phyloP scores from a whole-genome alignment of 208 protist species.

The Acanthamoeba triangularis region DNA sequence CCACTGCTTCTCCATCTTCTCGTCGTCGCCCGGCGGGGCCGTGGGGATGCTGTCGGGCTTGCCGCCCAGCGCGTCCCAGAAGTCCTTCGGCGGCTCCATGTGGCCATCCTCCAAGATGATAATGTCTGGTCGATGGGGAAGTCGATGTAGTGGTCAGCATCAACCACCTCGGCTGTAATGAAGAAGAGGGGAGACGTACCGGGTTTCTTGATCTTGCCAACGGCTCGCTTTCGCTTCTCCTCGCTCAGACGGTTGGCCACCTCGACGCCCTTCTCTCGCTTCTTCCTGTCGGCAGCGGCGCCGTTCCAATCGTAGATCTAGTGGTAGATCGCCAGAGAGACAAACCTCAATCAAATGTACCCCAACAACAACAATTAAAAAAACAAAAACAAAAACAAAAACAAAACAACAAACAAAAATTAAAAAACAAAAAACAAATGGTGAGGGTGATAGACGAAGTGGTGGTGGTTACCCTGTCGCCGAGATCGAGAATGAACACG shows the following conservation, averaged over 20 bases:
- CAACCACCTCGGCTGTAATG: too few relatives aligned
- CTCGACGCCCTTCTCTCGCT: constrained; percentile 52
- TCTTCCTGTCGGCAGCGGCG: constrained; percentile 6
- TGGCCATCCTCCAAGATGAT: constrained; percentile 67
- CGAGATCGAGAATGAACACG: constrained; percentile 70
- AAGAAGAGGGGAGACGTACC: neutral
- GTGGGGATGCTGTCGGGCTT: constrained; percentile 37
- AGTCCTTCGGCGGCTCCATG: constrained; percentile 50
- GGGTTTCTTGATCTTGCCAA: constrained; percentile 5
- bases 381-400: too few relatives aligned
- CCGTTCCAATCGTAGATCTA: constrained; percentile 73
- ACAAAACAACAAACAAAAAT: too few relatives aligned
- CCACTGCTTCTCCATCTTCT: constrained; percentile 47
- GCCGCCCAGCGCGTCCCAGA: constrained; percentile 60
- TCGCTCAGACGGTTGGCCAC: constrained; percentile 1
- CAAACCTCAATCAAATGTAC: neutral
- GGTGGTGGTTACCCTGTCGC: neutral
- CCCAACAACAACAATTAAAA: neutral
- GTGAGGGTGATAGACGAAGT: neutral
- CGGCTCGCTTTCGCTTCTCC: constrained; percentile 20
- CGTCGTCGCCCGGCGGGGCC: constrained; percentile 20
- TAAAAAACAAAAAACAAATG: too few relatives aligned
- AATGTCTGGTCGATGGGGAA: neutral
- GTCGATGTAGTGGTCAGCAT: neutral
- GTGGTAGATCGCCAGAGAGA: too few relatives aligned